These are phyloP conservation scores for Dioszegia hungarica DNA, from an alignment of 768 basidiomycete genomes.

Conservation along the genomic window DNA sequence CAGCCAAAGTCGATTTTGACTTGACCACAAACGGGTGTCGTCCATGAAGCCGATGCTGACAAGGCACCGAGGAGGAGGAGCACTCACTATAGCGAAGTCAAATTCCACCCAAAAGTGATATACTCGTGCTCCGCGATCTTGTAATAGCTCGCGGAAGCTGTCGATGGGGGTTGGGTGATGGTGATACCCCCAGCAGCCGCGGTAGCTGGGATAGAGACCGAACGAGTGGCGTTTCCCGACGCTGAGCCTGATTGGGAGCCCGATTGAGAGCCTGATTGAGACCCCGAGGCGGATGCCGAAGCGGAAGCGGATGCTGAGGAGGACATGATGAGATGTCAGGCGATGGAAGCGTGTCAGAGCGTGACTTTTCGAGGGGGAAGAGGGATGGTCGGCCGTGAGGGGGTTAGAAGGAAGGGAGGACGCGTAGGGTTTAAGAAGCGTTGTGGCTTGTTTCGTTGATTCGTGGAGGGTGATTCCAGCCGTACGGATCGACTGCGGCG, in stretches of 20 bases:
- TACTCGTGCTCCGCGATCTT: conserved; percentile 70
- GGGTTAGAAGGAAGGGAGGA: too few relatives aligned
- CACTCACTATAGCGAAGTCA: conserved; percentile 61
- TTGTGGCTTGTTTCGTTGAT: too few relatives aligned
- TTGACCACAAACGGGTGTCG: too few relatives aligned
- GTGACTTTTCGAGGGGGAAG: not conserved
- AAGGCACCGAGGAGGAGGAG: not conserved
- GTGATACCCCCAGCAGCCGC: conserved; percentile 47
- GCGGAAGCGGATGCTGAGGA: not conserved
- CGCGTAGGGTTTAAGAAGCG: too few relatives aligned
- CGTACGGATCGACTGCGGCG: too few relatives aligned
- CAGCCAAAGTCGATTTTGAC: conserved; percentile 69
- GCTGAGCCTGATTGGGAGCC: conserved; percentile 1
- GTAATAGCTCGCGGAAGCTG: conserved; percentile 72
- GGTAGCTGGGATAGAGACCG: conserved; percentile 44
- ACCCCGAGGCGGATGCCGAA: not conserved
- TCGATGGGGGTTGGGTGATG: conserved; percentile 64
- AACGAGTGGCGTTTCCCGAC: conserved; percentile 12
- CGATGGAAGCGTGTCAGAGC: not conserved
- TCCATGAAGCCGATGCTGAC: not conserved
- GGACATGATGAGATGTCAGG: not conserved
- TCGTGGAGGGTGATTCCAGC: too few relatives aligned
- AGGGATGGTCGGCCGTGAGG: too few relatives aligned
- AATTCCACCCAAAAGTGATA: conserved; percentile 89
- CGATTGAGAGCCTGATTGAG: not conserved